Evolutionary conservation across 768 basidiomycete species (phyloP), one percentile per base, ranked within the genome.

Genomic region (Leccinellum luteum): DNA sequence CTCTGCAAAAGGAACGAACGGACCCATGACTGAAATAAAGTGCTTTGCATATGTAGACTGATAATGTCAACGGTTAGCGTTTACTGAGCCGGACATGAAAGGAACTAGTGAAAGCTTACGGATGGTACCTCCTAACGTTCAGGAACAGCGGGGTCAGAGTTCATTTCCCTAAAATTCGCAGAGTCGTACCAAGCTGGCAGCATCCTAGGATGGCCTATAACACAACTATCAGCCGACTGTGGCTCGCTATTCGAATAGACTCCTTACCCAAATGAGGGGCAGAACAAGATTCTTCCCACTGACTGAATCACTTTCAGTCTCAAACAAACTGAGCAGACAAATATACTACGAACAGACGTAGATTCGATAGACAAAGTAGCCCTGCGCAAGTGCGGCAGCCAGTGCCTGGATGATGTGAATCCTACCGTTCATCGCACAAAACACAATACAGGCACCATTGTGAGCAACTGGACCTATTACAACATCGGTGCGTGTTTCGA

Each of bases 201-300:
- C 48, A 5, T 5, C 52, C 56, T 27, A 54, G n/a, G 2, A 56
- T 44, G 30, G 45, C 25, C 63, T 64, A 45, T 12, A 31, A 14
- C 7, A 14, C 1, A 38, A 12, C 1, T 5, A 8, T 51, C 25
- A 25, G 21, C 7, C 8, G 3, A 34, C 2, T 44, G 7, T 14
- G 27, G n/a, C 1, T 31, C 10, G 1, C 3, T 9, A 12, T 13
- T 7, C 3, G 6, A 28, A 44, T 13, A 43, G 23, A 44, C 3
- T 13, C 12, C 63, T 9, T 53, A 66, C 64, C 57, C 55, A 65
- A 47, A 64, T 4, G 6, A 60, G 1, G 8, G 63, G 63, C 0
- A 6, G 25, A 1, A 55, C 9, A 2, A 60, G 28, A 10, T 52
- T 57, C 30, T 28, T 60, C 3, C 51, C 48, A 19, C 51, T 47